Conservation (phyloP, 495 filamentous ascomycete species). For the Collariella sp. region DNA sequence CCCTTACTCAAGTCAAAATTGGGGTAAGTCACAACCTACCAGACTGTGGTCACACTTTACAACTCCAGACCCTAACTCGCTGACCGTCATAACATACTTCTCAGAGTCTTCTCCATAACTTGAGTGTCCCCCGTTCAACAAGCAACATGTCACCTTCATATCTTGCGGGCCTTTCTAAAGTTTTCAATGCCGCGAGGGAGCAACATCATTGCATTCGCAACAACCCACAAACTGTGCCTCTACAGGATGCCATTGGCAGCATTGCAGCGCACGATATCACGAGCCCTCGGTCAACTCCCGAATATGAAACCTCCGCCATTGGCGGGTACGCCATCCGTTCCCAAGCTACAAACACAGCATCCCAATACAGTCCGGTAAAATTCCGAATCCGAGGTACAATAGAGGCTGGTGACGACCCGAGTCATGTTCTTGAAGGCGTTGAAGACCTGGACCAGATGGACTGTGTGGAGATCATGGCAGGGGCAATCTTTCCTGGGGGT, state of each 20-base stretch:
- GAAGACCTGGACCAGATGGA: background rate
- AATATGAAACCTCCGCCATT: background rate
- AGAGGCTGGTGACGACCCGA: background rate
- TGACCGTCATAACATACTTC: too few relatives aligned
- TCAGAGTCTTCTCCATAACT: too few relatives aligned
- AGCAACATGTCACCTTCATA: background rate
- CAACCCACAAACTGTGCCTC: background rate
- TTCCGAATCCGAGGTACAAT: background rate
- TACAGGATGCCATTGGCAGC: background rate
- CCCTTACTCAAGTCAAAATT: too few relatives aligned
- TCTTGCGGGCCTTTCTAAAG: background rate
- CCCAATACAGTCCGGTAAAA: background rate
- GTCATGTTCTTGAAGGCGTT: background rate
- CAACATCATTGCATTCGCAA: background rate
- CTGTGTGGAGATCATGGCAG: background rate
- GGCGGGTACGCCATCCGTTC: conserved; percentile 1
- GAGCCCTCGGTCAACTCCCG: background rate
- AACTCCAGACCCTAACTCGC: too few relatives aligned
- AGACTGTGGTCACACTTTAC: too few relatives aligned
- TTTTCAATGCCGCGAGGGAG: background rate
- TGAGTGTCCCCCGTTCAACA: too few relatives aligned
- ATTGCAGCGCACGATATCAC: background rate
- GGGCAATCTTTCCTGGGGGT: background rate
- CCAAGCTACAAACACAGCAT: background rate
- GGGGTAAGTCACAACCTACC: too few relatives aligned